Percentiles rank a stretch among this genome's conserved stretches.
Evolutionary conservation across 176 grass and related monocot genomes (phyloP).

Genomic region (Aegilops bicornis): DNA sequence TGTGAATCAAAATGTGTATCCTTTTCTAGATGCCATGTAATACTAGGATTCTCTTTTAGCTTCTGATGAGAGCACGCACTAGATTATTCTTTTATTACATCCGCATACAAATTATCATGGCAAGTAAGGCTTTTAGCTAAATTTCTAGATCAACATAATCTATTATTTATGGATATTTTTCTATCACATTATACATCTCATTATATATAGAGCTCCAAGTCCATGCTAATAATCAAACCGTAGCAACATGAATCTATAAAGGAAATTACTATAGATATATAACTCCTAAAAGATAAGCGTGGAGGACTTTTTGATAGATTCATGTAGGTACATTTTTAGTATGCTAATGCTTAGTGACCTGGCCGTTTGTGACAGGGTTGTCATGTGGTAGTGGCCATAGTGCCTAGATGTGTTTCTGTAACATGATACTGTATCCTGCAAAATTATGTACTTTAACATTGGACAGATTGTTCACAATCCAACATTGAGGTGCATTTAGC

Average conservation of each 20-base stretch:
- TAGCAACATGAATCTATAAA: background rate
- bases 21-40: background rate
- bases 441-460: too few relatives aligned
- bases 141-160: background rate
- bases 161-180: background rate
- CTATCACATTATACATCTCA: too few relatives aligned
- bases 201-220: too few relatives aligned
- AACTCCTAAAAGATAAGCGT: background rate
- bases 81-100: background rate
- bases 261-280: background rate
- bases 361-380: too few relatives aligned
- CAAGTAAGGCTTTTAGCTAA: background rate
- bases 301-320: background rate
- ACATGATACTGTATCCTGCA: too few relatives aligned
- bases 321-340: background rate
- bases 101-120: background rate
- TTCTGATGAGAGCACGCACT: background rate
- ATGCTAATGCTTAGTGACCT: background rate
- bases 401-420: too few relatives aligned
- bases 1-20: constrained; percentile 5
- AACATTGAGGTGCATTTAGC: too few relatives aligned
- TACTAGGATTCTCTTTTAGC: background rate
- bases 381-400: too few relatives aligned
- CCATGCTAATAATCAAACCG: background rate
- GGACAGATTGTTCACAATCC: too few relatives aligned